These are phyloP conservation scores for Melanomma pulvis-pyrius DNA, from an alignment of 495 filamentous ascomycete species.

Conservation along the genomic window DNA sequence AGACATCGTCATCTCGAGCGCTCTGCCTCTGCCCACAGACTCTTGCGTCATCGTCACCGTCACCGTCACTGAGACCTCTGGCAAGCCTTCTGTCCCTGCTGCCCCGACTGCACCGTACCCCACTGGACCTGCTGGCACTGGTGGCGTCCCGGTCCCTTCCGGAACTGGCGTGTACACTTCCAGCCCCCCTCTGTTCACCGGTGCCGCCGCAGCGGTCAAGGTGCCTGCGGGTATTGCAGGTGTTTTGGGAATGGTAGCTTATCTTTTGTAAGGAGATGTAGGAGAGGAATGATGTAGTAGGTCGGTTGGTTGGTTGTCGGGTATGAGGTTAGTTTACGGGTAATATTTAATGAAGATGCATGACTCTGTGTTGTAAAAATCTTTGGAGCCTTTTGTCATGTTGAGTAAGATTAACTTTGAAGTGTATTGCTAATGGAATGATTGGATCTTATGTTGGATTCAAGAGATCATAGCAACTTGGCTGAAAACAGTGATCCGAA, in stretches of 20 bases:
- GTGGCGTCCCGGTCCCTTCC: neutral
- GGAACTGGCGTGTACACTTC: slow-evolving; percentile 2
- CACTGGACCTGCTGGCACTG: slow-evolving; percentile 5
- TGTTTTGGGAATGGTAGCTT: slow-evolving; percentile 3
- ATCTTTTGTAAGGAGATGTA: slow-evolving; percentile 8
- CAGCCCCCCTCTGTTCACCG: slow-evolving; percentile 11
- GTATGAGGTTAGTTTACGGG: neutral
- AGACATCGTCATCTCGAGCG: neutral
- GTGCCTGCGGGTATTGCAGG: slow-evolving; percentile 14
- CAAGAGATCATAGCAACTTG: too few species aligned
- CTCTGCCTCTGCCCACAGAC: neutral
- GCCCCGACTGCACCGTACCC: slow-evolving; percentile 11
- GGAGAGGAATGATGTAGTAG: neutral
- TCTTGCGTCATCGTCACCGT: slow-evolving; percentile 6
- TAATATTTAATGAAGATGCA: neutral
- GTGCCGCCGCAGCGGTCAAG: slow-evolving; percentile 13
- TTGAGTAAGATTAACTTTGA: too few species aligned
- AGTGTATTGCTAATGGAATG: too few species aligned
- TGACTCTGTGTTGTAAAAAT: neutral
- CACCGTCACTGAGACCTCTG: neutral
- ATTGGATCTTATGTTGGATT: too few species aligned
- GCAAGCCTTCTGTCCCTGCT: neutral
- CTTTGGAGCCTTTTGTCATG: neutral
- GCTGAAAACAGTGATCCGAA: too few species aligned
- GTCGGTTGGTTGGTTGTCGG: neutral